Evolutionary conservation across 305 asterid species (phyloP).

Genomic region (Fraxinus floribunda): DNA sequence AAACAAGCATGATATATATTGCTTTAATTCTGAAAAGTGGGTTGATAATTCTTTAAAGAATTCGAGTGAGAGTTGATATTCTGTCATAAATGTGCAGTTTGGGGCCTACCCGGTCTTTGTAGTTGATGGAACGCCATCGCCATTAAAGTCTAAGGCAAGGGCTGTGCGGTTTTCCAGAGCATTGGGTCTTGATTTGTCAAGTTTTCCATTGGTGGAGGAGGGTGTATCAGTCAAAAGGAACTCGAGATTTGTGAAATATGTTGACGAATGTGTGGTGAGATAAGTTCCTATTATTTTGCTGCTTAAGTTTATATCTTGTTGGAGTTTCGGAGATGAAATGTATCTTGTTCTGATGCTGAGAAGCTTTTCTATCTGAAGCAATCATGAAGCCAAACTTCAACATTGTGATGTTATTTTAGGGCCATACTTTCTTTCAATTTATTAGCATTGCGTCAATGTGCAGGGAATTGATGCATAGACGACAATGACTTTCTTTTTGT

Average conservation of each 20-base stretch:
- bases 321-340: background rate
- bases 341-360: background rate
- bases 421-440: background rate
- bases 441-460: background rate
- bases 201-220: conserved; percentile 53
- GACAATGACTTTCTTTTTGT: background rate
- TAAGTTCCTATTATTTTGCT: background rate
- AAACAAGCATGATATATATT: background rate
- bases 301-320: background rate
- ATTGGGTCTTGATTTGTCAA: conserved; percentile 62
- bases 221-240: conserved; percentile 74
- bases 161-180: conserved; percentile 60
- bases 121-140: conserved; percentile 90
- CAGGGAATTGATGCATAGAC: background rate
- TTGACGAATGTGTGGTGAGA: conserved; percentile 85
- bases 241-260: conserved; percentile 53
- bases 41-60: conserved; percentile 11
- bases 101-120: conserved; percentile 92
- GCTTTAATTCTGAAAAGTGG: conserved; percentile 2
- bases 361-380: background rate
- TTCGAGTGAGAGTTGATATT: conserved; percentile 20
- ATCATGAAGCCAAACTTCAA: background rate
- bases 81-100: conserved; percentile 52
- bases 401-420: background rate
- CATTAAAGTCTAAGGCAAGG: conserved; percentile 83